Evolutionary conservation across 345 rosid species (phyloP), one percentile per base, ranked within the genome.

Genomic region (Lagerstroemia speciosa): DNA sequence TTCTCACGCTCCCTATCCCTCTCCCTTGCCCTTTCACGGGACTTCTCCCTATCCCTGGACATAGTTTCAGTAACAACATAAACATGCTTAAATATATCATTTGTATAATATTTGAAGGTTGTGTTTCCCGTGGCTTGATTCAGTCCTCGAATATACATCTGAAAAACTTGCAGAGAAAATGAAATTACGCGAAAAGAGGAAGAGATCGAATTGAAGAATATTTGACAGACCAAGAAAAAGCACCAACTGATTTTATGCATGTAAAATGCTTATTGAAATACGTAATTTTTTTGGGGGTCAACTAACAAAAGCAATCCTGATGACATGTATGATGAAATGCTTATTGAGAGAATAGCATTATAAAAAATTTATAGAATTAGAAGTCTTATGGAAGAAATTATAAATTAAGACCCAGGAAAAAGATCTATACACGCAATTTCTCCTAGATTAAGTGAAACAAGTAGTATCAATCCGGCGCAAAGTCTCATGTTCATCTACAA

Each of bases 1-100:
- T 78, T 87, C 74, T 88, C 95, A 19, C 75, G 82, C 40, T 92
- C 98, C 75, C 78, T 78, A 63, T 88, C 98, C 43, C 71, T 84
- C 5, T 91, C 98, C 67, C 86, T 84, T 66, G 80, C 94, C 79
- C 86, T 90, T 72, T 90, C 98, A 75, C 90, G 98, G 26, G 94
- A 89, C 73, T 78, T 85, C 73, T 83, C 92, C 33, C 79, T 77
- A 38, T 83, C 84, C 73, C 80, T 78, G 72, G 62, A 62, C 26
- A 69, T 20, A 70, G 58, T 31, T 50, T 38, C 62, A 79, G 60
- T 32, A 52, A 72, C 19, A 68, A 31, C 11, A 58, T 20, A 17
- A 5, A 63, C 41, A 34, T 19, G 26, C 66, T 45, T 34, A 61
- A 15, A 29, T 7, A 8, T 7, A 38, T 0, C 3, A 30, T 27